Percentiles rank a stretch among this genome's conserved stretches.
Conservation (phyloP, 108 stramenopile species). For the Stephanodiscus triporus region DNA sequence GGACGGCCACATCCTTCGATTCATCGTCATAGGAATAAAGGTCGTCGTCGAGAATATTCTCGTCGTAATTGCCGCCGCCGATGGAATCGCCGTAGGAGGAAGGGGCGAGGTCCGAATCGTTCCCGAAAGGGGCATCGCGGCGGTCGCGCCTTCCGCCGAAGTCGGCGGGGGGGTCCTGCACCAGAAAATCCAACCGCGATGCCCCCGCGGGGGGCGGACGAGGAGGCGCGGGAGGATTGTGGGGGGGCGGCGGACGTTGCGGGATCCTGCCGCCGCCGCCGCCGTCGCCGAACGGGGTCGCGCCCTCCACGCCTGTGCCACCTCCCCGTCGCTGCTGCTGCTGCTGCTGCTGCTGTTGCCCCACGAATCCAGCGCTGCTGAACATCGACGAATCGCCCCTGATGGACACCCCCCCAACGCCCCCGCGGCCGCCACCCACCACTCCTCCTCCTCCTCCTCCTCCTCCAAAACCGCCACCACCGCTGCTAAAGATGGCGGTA, state of each 20-base stretch:
- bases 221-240: not conserved
- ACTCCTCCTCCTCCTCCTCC: not conserved
- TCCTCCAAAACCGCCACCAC: not conserved
- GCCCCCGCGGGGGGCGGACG: not conserved
- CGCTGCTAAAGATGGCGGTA: slow-evolving; percentile 4
- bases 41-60: not conserved
- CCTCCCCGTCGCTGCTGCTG: too few relatives aligned
- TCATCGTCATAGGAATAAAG: not conserved
- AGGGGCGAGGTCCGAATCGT: not conserved
- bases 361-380: slow-evolving; percentile 21
- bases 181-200: slow-evolving; percentile 6
- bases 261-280: not conserved
- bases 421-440: not conserved
- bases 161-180: not conserved
- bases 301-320: not conserved
- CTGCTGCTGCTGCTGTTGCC: not conserved
- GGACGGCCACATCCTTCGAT: not conserved
- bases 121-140: not conserved
- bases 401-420: slow-evolving; percentile 8
- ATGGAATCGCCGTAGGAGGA: not conserved
- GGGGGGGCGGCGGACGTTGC: not conserved
- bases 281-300: not conserved
- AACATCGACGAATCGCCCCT: slow-evolving; percentile 34
- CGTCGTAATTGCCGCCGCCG: not conserved
- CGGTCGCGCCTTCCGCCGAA: not conserved